Conservation (phyloP, 768 basidiomycete species). For the Leccinum aurantiacum region DNA sequence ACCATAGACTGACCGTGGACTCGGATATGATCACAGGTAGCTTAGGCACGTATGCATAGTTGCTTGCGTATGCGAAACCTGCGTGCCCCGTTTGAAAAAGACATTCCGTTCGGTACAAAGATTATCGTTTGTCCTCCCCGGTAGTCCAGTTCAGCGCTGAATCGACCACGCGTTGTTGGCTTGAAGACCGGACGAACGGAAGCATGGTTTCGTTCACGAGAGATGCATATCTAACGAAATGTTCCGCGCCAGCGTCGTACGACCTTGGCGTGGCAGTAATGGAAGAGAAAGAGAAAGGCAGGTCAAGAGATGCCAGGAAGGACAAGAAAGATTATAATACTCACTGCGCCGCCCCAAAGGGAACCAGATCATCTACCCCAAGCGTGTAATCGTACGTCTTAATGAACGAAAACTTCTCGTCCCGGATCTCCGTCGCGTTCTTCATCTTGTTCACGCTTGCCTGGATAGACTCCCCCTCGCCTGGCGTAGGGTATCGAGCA, state of each 20-base stretch:
- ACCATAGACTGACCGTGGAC: conserved; percentile 37
- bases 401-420: conserved; percentile 52
- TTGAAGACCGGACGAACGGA: conserved; percentile 52
- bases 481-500: neutral
- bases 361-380: conserved; percentile 56
- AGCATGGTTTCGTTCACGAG: conserved; percentile 44
- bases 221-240: conserved; percentile 50
- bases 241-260: conserved; percentile 48
- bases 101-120: neutral
- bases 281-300: neutral
- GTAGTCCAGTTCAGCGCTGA: conserved; percentile 67
- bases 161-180: conserved; percentile 54
- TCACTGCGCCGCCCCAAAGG: conserved; percentile 65
- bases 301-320: neutral
- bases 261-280: conserved; percentile 33
- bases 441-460: conserved; percentile 54
- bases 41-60: conserved; percentile 41
- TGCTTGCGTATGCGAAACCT: conserved; percentile 51
- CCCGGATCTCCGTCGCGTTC: conserved; percentile 41
- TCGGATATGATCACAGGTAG: conserved; percentile 57
- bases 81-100: neutral
- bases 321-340: conserved; percentile 37
- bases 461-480: conserved; percentile 38
- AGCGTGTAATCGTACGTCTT: conserved; percentile 55
- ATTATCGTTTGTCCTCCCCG: conserved; percentile 37